These are phyloP conservation scores for Saitoella complicata DNA, from an alignment of 805 yeast species.

Conservation along the genomic window DNA sequence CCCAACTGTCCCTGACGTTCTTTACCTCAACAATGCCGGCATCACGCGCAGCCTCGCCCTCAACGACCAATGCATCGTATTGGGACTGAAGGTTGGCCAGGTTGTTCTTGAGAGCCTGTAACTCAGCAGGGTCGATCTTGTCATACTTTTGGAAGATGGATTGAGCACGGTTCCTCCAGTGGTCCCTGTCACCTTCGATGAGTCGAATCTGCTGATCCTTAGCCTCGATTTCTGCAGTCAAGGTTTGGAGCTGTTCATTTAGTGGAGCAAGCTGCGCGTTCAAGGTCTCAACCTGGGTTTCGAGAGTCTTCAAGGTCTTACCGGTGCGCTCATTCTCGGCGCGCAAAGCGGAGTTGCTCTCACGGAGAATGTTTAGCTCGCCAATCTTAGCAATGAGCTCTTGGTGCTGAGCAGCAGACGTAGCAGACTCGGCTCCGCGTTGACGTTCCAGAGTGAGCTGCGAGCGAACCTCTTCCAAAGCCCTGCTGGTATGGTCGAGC, in stretches of 20 bases:
- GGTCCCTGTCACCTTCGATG: conserved; percentile 37
- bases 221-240: conserved; percentile 29
- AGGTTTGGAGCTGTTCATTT: conserved; percentile 23
- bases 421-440: conserved; percentile 4
- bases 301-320: conserved; percentile 25
- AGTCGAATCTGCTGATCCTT: conserved; percentile 34
- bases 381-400: conserved; percentile 37
- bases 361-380: conserved; percentile 47
- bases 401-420: conserved; percentile 24
- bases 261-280: conserved; percentile 30
- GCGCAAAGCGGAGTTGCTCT: conserved; percentile 50
- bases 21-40: conserved; percentile 7
- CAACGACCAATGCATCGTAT: conserved; percentile 5
- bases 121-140: conserved; percentile 33
- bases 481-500: conserved; percentile 31
- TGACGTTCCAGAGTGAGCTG: conserved; percentile 28
- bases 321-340: conserved; percentile 28
- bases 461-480: conserved; percentile 35
- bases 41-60: conserved; percentile 10
- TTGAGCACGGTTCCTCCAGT: conserved; percentile 40
- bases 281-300: conserved; percentile 23
- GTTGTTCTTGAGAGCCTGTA: conserved; percentile 16
- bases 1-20: conserved; percentile 8
- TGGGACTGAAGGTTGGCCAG: background rate
- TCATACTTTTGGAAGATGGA: conserved; percentile 31